Conservation (phyloP, 805 yeast species). For the Starmerella vaccinii region DNA sequence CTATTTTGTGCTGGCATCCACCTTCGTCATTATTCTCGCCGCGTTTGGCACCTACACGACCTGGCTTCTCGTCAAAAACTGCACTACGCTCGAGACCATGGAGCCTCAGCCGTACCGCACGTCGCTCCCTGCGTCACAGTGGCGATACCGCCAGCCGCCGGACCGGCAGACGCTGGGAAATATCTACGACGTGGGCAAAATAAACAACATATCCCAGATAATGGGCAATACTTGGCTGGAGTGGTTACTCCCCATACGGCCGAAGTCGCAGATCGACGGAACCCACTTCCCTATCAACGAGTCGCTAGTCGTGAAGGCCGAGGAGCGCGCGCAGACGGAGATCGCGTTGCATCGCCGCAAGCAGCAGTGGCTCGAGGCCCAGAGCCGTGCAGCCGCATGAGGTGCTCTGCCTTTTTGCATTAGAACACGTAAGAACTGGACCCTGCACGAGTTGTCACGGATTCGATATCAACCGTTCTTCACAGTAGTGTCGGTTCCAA, state of each 20-base stretch:
- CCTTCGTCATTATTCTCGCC: constrained; percentile 47
- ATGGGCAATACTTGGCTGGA: constrained; percentile 61
- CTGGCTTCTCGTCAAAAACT: constrained; percentile 51
- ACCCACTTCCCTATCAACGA: constrained; percentile 32
- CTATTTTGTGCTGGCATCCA: constrained; percentile 45
- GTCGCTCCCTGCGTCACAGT: constrained; percentile 28
- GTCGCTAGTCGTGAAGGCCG: constrained; percentile 26
- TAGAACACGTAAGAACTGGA: no score
- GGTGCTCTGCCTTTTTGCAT: no score
- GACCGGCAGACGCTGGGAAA: constrained; percentile 45
- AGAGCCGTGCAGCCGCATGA: background rate
- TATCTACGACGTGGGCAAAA: constrained; percentile 62
- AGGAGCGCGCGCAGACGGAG: constrained; percentile 31
- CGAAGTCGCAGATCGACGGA: constrained; percentile 31
- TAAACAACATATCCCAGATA: constrained; percentile 51
- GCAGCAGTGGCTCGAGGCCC: constrained; percentile 9
- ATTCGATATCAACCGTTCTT: no score
- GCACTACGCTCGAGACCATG: constrained; percentile 69
- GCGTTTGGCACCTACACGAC: constrained; percentile 40
- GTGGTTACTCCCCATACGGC: constrained; percentile 60
- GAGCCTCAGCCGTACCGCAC: constrained; percentile 33
- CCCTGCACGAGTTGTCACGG: no score
- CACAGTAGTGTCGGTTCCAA: no score
- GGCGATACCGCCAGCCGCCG: constrained; percentile 37
- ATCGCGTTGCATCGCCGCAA: constrained; percentile 20